Conservation (phyloP, 2,329 filamentous ascomycete genomes). For the Didymella segeticola region DNA sequence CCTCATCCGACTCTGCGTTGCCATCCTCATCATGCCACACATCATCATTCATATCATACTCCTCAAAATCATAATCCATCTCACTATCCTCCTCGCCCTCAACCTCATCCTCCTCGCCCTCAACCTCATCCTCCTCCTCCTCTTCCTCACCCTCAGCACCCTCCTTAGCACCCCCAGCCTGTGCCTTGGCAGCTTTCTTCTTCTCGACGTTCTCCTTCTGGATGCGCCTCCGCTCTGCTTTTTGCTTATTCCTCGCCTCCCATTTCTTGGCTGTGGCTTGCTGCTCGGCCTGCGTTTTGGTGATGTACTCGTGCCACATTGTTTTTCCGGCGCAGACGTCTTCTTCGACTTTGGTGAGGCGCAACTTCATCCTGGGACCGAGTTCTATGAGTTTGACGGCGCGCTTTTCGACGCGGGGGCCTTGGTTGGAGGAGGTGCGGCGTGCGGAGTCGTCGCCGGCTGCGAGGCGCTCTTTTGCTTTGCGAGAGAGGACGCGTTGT, state of each 20-base stretch:
- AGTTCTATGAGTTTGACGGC: slow-evolving; percentile 92
- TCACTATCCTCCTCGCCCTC: slow-evolving; percentile 60
- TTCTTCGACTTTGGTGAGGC: slow-evolving; percentile 95
- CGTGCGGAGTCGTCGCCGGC: slow-evolving; percentile 49
- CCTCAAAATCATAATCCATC: slow-evolving; percentile 57
- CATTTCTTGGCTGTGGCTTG: slow-evolving; percentile 82
- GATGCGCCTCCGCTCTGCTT: slow-evolving; percentile 78
- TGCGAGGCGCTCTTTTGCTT: slow-evolving; percentile 54
- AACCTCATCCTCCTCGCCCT: slow-evolving; percentile 53
- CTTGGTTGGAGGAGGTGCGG: slow-evolving; percentile 41
- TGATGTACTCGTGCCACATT: slow-evolving; percentile 97
- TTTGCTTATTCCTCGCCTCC: slow-evolving; percentile 78
- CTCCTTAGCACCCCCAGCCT: slow-evolving; percentile 48
- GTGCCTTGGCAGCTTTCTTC: slow-evolving; percentile 70
- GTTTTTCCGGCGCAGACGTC: slow-evolving; percentile 87
- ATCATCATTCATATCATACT: slow-evolving; percentile 58
- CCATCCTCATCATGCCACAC: slow-evolving; percentile 59
- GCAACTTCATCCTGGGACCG: slow-evolving; percentile 85
- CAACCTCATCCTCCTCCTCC: slow-evolving; percentile 39
- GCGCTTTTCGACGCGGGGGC: slow-evolving; percentile 73
- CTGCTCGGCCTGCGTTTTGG: slow-evolving; percentile 80
- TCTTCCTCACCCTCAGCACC: slow-evolving; percentile 55
- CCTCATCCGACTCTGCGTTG: slow-evolving; percentile 53
- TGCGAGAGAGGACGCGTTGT: slow-evolving; percentile 66
- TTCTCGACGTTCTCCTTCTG: slow-evolving; percentile 91